Evolutionary conservation across 164 flowering plant genomes (phyloP), one percentile per base, ranked within the genome.

Genomic region (Sextonia rubra): DNA sequence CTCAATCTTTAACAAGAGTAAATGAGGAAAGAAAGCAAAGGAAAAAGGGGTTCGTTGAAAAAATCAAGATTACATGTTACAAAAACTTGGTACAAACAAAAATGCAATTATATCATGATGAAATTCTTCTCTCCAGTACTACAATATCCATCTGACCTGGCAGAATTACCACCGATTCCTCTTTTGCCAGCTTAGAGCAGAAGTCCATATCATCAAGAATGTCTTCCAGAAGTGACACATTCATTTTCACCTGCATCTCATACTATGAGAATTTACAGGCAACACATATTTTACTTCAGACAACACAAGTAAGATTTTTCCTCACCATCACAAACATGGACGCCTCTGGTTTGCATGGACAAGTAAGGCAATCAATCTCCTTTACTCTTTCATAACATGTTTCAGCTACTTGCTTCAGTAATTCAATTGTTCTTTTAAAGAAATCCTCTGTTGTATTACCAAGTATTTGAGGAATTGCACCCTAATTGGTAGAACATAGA

Each of bases 121-220:
- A 15, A 49, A 49, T 49, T 15, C 20, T 18, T 12, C 56, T 49
- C 20, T 49, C 47, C 48, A 5, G n/a, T 22, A 12, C 14, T 61
- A 72, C 26, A 25, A 63, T 1, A 27, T 52, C 8, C 37, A 47
- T 20, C 77, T 76, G 55, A 92, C 97, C 97, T 70, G 97, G 95
- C 79, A 92, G 88, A 69, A 92, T 68, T 60, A 92, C 80, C 11
- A 90, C 87, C 49, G 87, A 86, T 86, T 92, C 95, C 76, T 92
- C 97, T 76, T 84, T 88, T 17, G 89, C 92, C 74, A 92, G 79
- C 82, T 88, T 89, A 80, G 86, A 82, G 71, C 94, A 88, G 79
- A 92, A 92, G 75, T 92, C 97, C 29, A 89, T 79, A 76, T 92
- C 97, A 73, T 92, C 94, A n/a, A 71, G 80, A n/a, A 92, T 85